Evolutionary conservation across 1,284 basidiomycete species (phyloP).

Genomic region (Naganishia liquefaciens): DNA sequence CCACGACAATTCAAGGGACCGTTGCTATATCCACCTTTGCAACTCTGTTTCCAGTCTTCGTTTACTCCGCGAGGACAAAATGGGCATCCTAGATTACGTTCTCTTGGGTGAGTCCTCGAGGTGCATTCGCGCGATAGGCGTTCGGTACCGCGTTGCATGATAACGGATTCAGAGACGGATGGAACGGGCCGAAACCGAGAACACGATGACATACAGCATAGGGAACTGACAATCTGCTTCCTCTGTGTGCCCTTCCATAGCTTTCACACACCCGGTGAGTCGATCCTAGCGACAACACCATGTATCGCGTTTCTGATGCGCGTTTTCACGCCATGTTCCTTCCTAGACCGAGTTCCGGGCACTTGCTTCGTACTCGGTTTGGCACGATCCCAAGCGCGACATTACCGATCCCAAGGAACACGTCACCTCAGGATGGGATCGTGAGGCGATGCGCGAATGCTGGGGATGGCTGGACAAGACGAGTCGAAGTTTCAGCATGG

Average conservation of each 20-base stretch:
- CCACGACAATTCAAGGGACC: no score
- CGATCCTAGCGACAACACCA: neutral
- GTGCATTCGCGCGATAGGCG: neutral
- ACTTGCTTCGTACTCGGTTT: conserved; percentile 74
- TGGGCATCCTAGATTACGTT: conserved; percentile 43
- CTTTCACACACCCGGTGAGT: conserved; percentile 33
- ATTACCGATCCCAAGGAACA: conserved; percentile 71
- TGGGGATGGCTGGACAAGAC: conserved; percentile 90
- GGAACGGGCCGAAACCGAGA: neutral
- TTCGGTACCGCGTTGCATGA: neutral
- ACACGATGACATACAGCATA: neutral
- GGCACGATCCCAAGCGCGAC: conserved; percentile 75
- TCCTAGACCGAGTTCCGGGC: conserved; percentile 74
- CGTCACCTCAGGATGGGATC: conserved; percentile 76
- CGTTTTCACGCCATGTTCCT: neutral
- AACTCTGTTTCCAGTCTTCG: neutral
- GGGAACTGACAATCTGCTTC: neutral
- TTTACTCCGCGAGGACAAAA: conserved; percentile 31
- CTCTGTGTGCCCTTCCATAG: neutral
- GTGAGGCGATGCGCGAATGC: conserved; percentile 79
- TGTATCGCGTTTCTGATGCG: neutral
- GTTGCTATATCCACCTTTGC: no score
- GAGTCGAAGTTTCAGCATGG: conserved; percentile 85
- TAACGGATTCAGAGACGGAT: neutral
- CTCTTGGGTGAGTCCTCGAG: conserved; percentile 41